Base-by-base conservation (phyloP, 129 eudicot species). In the Saposhnikovia divaricata region DNA sequence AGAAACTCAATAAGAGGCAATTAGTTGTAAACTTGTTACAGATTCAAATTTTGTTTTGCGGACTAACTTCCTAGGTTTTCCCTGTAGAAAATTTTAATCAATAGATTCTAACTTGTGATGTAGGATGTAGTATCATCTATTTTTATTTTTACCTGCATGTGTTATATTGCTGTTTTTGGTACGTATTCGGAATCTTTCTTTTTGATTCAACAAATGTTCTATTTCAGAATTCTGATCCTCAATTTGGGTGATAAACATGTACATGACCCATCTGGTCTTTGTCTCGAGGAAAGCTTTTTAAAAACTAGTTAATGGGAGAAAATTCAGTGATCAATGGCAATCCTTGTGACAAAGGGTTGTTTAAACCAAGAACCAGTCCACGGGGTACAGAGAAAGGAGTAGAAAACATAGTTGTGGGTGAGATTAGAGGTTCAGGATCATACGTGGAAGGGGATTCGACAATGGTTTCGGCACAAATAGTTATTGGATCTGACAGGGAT, bases 331-430 rank as follows among this genome's bases (percentile, higher is more conserved):
- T 43, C 61, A 45, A 45, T n/a, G 61, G 13, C 44, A 43, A 18
- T 39, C 6, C 48, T 39, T 9, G 75, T 38, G 48, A 31, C 44
- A 76, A 76, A 55, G 61, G 37, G 19, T 68, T 53, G 70, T 57
- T 9, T 25, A 27, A 73, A 25, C 71, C 23, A 72, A 38, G 27
- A 27, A 55, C 15, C 27, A 10, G 27, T 53, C 31, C 74, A 23
- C 18, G n/a, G 38, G 50, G 40, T 80, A 69, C 42, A 53, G 71
- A 39, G 39, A 71, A 71, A 50, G 51, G 68, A 48, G 55, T 50
- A n/a, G 25, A 10, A 42, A 80, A 51, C 57, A 37, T 50, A 80
- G 71, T 72, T 80, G 50, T 46, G 78, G 50, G 39, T 39, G 40
- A 40, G n/a, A 38, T 2, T 70, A 37, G 74, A 73, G 82, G 38